phyloP scores from a whole-genome alignment of 2,329 filamentous ascomycete genomes.

The Pseudogymnoascus sp. region DNA sequence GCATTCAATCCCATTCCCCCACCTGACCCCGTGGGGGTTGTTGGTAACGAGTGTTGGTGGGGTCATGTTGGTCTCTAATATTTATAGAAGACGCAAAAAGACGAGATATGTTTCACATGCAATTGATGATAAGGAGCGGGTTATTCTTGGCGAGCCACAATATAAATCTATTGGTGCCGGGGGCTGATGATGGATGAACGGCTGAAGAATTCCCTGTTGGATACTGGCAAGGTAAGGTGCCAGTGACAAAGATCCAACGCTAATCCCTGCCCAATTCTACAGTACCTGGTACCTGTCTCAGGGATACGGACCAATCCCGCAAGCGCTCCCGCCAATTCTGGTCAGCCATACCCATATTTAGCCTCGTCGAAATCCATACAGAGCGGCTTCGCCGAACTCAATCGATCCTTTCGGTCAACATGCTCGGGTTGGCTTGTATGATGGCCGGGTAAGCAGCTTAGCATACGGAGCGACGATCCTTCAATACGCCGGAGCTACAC shows the following conservation, averaged over 20 bases:
- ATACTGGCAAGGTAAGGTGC: neutral
- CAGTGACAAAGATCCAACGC: neutral
- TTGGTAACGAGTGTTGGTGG: neutral
- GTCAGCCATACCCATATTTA: neutral
- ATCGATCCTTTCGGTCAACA: neutral
- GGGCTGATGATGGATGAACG: neutral
- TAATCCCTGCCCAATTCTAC: neutral
- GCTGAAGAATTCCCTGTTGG: neutral
- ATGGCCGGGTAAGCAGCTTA: neutral
- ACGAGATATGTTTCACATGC: neutral
- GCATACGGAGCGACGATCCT: neutral
- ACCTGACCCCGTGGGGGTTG: neutral
- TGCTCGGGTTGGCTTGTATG: neutral
- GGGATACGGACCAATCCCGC: neutral
- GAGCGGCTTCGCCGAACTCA: conserved; percentile 1
- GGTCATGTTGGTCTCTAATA: neutral
- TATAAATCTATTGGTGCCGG: neutral
- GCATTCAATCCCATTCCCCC: neutral
- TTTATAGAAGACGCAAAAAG: neutral
- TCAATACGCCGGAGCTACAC: neutral
- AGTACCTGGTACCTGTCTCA: neutral
- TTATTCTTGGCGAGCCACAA: neutral
- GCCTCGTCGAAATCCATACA: neutral
- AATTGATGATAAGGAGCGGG: neutral
- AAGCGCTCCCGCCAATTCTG: neutral